These are phyloP conservation scores for Pelargonium fulgidum DNA, from an alignment of 441 rosid species.

Conservation along the genomic window DNA sequence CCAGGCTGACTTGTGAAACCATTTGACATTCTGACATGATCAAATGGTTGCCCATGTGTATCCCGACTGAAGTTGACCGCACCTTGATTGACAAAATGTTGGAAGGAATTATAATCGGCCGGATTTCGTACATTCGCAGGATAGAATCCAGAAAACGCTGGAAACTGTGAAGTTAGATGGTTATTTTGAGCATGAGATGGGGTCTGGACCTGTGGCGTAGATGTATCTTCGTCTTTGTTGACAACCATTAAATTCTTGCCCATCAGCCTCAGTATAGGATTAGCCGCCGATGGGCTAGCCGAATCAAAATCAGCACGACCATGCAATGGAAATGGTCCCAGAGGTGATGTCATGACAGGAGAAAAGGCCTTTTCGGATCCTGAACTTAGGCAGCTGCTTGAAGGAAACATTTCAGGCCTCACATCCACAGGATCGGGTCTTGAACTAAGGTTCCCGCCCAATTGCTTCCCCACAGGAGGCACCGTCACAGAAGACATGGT, in stretches of 20 bases:
- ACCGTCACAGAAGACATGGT: slow-evolving; percentile 34
- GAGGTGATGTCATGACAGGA: slow-evolving; percentile 22
- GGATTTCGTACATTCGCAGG: slow-evolving; percentile 25
- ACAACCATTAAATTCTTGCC: slow-evolving; percentile 89
- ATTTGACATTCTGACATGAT: slow-evolving; percentile 20
- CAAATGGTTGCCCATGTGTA: slow-evolving; percentile 28
- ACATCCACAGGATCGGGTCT: slow-evolving; percentile 26
- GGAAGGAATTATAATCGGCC: slow-evolving; percentile 20
- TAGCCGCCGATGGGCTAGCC: slow-evolving; percentile 55
- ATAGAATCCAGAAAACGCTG: slow-evolving; percentile 28
- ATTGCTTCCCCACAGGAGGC: slow-evolving; percentile 31
- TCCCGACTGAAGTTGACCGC: slow-evolving; percentile 26
- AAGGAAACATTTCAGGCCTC: slow-evolving; percentile 33
- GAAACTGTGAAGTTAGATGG: slow-evolving; percentile 28
- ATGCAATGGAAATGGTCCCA: slow-evolving; percentile 30
- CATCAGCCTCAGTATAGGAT: slow-evolving; percentile 86
- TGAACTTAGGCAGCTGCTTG: slow-evolving; percentile 21
- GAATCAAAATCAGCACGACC: slow-evolving; percentile 37
- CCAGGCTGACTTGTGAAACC: slow-evolving; percentile 23
- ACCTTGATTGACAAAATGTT: slow-evolving; percentile 26
- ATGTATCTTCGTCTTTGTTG: slow-evolving; percentile 55
- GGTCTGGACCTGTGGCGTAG: slow-evolving; percentile 29
- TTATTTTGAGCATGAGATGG: slow-evolving; percentile 28
- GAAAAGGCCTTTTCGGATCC: slow-evolving; percentile 29
- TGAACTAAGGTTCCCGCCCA: slow-evolving; percentile 19